phyloP scores from a whole-genome alignment of 2,329 filamentous ascomycete species.

The Colletotrichum karsti region DNA sequence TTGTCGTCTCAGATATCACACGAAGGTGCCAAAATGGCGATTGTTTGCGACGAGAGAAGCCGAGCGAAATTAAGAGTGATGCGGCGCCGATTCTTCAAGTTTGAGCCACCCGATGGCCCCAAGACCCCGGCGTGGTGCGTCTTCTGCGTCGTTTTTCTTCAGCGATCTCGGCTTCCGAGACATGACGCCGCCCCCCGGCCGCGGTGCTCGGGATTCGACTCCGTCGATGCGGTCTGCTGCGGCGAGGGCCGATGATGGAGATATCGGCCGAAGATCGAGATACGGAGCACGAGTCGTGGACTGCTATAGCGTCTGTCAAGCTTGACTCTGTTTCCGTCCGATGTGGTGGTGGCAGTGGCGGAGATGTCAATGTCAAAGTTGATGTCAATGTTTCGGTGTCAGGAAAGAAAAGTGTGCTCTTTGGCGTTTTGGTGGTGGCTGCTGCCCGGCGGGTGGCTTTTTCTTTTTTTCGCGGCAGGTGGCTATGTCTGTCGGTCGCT shows the following conservation, averaged over 20 bases:
- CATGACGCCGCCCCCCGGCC: not conserved
- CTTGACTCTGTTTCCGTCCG: not conserved
- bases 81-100: not conserved
- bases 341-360: not conserved
- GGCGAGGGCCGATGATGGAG: not conserved
- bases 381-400: too few relatives aligned
- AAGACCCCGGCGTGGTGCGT: too few relatives aligned
- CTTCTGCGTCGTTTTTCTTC: not conserved
- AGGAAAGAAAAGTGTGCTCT: too few relatives aligned
- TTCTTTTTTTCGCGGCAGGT: not conserved
- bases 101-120: not conserved
- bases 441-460: not conserved
- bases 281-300: not conserved
- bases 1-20: not conserved
- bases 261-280: not conserved
- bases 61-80: not conserved
- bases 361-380: not conserved
- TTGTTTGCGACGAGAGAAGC: not conserved
- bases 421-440: not conserved
- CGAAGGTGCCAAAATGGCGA: not conserved
- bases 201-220: not conserved
- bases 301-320: not conserved
- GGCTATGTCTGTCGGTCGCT: not conserved
- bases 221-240: not conserved
- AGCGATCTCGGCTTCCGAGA: conserved; percentile 1